Evolutionary conservation across 257 asterid genomes (phyloP).

Genomic region (Cinchona pubescens): DNA sequence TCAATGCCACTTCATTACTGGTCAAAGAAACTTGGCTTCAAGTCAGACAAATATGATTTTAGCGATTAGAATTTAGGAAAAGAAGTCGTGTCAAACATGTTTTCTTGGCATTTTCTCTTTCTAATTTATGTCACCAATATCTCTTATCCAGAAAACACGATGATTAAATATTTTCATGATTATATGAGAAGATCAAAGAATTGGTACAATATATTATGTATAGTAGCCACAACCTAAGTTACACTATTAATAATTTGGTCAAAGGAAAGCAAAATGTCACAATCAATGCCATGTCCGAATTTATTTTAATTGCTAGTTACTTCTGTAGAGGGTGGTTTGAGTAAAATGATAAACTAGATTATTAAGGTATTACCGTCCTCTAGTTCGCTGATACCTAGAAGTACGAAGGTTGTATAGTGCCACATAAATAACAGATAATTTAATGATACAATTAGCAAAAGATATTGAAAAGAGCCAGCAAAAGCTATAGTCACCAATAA

Average conservation of each 20-base stretch:
- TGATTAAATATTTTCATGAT: background rate
- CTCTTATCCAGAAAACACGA: background rate
- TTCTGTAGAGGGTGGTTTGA: background rate
- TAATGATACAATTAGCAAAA: background rate
- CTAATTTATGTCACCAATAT: background rate
- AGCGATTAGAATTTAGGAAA: too few species aligned
- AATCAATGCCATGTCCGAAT: background rate
- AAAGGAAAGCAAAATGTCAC: background rate
- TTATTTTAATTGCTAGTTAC: background rate
- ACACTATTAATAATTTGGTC: background rate
- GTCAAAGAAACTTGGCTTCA: background rate
- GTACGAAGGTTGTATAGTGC: background rate
- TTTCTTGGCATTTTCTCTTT: background rate
- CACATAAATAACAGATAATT: background rate
- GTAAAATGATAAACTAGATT: background rate
- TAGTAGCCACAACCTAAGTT: background rate
- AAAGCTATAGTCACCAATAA: background rate
- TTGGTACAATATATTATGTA: background rate
- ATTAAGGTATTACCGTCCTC: background rate
- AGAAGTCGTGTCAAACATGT: background rate
- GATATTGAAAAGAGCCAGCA: background rate
- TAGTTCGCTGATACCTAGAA: background rate
- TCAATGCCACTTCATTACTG: background rate
- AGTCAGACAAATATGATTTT: too few species aligned
- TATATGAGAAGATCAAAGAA: background rate